Base-by-base conservation (phyloP, 2,329 filamentous ascomycete genomes). In the Pyricularia sp. region DNA sequence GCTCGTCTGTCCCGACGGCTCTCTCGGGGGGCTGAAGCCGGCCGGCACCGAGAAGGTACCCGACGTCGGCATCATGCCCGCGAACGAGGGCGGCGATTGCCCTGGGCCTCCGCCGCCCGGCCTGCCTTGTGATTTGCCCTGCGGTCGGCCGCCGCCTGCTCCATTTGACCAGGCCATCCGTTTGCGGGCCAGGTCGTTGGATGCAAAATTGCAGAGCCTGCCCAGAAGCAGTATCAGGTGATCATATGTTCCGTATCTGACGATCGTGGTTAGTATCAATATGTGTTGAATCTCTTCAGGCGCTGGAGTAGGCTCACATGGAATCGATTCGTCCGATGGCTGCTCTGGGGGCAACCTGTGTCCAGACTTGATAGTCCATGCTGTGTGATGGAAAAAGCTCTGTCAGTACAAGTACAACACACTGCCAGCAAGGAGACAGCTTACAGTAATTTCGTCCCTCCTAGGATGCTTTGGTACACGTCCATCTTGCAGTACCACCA, bases 401-500 rank as follows among this genome's bases (percentile, higher is more conserved):
- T 71, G 70, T 55, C 63, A 59, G 3, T 36, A 28, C 31, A 50
- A 33, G 10, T 65, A 58, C 65, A 58, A 65, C 28, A 33, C 42
- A 20, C 23, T 58, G 2, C 7, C 10, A 1, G 17, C 2, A 66
- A 55, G 36, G 25, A 12, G 23, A 14, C 17, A 23, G 85, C 93
- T 85, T 82, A 97, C 93, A 97, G 90, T 65, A 96, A 82, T 71
- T 86, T 86, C 61, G 94, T 94, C 10, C 93, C 94, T 72, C 94
- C 95, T 28, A 98, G 82, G 70, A 97, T 87, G 76, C 92, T 93
- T 77, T 97, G 94, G 73, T 94, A 96, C 10, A 92, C 88, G 77
- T 98, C 95, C 82, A 97, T 95, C 78, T 97, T 97, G 74, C 87
- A 90, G 77, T 94, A 97, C 92, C 93, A 97, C 94, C 94, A 99